Conservation (phyloP, 306 rosid species). For the Lathyrus sativus region DNA sequence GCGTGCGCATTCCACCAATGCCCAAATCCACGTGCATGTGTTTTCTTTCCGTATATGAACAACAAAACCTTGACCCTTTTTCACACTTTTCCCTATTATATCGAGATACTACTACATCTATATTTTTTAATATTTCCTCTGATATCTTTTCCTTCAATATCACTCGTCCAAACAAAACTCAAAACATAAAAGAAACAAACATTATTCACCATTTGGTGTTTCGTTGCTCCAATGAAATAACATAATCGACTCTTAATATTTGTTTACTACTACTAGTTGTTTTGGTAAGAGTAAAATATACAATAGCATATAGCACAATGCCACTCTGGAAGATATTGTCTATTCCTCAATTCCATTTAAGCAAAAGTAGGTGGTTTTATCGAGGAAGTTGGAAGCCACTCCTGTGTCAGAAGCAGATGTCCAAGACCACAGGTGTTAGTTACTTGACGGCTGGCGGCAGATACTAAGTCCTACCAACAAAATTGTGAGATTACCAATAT, state of each 20-base stretch:
- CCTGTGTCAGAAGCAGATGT: not conserved
- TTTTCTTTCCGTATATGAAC: not conserved
- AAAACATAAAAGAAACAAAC: no score
- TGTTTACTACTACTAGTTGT: no score
- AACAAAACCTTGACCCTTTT: not conserved
- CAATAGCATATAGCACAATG: not conserved
- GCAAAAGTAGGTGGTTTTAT: not conserved
- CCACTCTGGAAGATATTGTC: not conserved
- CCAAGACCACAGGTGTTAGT: not conserved
- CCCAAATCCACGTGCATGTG: conserved; percentile 40
- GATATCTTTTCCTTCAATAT: no score
- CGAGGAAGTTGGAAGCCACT: conserved; percentile 2
- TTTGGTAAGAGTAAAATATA: no score
- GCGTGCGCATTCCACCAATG: conserved; percentile 48
- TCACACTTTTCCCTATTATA: not conserved
- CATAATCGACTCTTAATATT: no score
- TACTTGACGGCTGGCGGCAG: conserved; percentile 5
- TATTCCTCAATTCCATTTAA: not conserved
- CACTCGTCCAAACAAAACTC: no score
- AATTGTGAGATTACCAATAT: no score
- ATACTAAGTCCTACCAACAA: no score
- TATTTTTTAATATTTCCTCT: no score
- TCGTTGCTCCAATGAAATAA: no score
- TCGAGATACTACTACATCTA: no score
- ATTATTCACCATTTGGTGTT: no score